These are phyloP conservation scores for Metarhizium brunneum DNA, from an alignment of 2,329 filamentous ascomycete species.

Conservation along the genomic window DNA sequence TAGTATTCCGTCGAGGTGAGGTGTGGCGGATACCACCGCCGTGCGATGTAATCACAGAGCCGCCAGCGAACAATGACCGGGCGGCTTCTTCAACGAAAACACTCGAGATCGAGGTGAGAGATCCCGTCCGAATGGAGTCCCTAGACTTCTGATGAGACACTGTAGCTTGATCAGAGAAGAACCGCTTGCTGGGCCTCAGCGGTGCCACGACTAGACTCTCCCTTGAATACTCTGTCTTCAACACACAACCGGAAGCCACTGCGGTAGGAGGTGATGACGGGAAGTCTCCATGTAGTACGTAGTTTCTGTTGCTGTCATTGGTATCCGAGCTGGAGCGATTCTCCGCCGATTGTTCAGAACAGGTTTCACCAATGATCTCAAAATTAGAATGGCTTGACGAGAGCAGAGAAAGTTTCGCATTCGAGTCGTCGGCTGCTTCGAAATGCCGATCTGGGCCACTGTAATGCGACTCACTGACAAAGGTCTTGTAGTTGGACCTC, in stretches of 20 bases:
- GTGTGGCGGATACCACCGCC: neutral
- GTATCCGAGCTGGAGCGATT: slow-evolving; percentile 24
- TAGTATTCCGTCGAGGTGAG: neutral
- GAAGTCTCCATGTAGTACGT: slow-evolving; percentile 39
- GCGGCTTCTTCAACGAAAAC: slow-evolving; percentile 40
- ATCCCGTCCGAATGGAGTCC: slow-evolving; percentile 43
- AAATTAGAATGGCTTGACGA: slow-evolving; percentile 41
- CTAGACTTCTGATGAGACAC: slow-evolving; percentile 41
- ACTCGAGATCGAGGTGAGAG: slow-evolving; percentile 46
- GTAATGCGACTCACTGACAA: slow-evolving; percentile 20
- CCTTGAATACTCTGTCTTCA: slow-evolving; percentile 42
- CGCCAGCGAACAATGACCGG: slow-evolving; percentile 20
- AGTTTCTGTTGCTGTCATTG: slow-evolving; percentile 39
- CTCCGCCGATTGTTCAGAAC: slow-evolving; percentile 29
- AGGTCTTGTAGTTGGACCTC: slow-evolving; percentile 45
- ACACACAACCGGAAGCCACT: neutral
- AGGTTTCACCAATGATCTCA: slow-evolving; percentile 41
- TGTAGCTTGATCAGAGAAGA: slow-evolving; percentile 38
- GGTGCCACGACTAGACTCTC: slow-evolving; percentile 52
- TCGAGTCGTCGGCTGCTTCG: slow-evolving; percentile 7
- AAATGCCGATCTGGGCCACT: neutral
- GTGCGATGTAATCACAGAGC: slow-evolving; percentile 15
- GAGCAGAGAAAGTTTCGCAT: slow-evolving; percentile 30
- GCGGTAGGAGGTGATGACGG: slow-evolving; percentile 18
- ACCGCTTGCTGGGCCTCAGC: slow-evolving; percentile 36